These are phyloP conservation scores for Teratosphaeria viscida DNA, from an alignment of 2,329 filamentous ascomycete genomes.

Conservation along the genomic window DNA sequence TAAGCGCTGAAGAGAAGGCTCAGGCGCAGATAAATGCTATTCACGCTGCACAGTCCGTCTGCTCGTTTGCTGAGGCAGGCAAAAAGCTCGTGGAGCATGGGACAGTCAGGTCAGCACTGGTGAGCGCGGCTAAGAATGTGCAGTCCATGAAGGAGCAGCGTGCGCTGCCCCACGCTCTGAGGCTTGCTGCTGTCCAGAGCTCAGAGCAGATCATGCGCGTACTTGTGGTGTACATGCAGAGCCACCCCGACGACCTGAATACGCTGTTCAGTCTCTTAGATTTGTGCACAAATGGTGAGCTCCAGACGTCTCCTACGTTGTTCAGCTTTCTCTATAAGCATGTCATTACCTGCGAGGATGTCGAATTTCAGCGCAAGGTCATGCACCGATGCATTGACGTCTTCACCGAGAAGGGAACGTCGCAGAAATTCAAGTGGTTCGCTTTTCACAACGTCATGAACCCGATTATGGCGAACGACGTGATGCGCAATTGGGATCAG, in stretches of 20 bases:
- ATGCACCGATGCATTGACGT: constrained; percentile 79
- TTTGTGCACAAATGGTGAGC: constrained; percentile 68
- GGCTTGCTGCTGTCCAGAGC: constrained; percentile 79
- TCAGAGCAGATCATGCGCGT: constrained; percentile 80
- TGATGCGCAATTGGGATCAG: constrained; percentile 66
- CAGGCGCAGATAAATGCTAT: constrained; percentile 79
- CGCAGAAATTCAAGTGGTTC: constrained; percentile 88
- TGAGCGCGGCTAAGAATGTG: constrained; percentile 63
- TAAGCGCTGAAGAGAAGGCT: constrained; percentile 56
- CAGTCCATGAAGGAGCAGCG: constrained; percentile 64
- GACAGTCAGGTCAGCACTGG: constrained; percentile 47
- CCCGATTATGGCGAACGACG: constrained; percentile 91
- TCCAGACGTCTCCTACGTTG: constrained; percentile 66
- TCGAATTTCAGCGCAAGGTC: constrained; percentile 75
- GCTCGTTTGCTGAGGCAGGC: constrained; percentile 51
- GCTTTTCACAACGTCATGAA: constrained; percentile 87
- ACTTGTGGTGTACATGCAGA: constrained; percentile 67
- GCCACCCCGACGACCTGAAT: constrained; percentile 55
- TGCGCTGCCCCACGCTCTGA: constrained; percentile 57
- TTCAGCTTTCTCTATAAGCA: constrained; percentile 74
- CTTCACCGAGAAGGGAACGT: constrained; percentile 66
- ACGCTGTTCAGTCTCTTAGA: constrained; percentile 78
- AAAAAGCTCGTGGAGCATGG: constrained; percentile 54
- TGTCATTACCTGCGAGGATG: constrained; percentile 73
- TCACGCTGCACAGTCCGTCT: constrained; percentile 72